A percentile compares a stretch with the other conserved stretches of the same genome.
Conservation (phyloP, 192 early-diverging fungal species). For the Coemansia sp. region DNA sequence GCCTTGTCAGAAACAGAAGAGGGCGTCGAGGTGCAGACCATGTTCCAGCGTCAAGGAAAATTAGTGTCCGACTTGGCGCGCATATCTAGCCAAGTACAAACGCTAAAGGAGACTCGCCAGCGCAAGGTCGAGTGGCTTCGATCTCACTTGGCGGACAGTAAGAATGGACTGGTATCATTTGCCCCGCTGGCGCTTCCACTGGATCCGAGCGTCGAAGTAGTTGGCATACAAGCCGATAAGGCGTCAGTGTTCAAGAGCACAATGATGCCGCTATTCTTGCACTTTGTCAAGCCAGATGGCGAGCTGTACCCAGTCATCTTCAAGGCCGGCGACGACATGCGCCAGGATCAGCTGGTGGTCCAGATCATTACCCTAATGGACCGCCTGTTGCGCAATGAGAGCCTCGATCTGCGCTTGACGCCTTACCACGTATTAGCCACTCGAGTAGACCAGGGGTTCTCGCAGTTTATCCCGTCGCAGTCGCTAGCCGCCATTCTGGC, state of each 20-base stretch:
- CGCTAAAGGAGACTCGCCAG: conserved; percentile 78
- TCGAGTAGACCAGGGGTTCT: conserved; percentile 90
- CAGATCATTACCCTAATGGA: conserved; percentile 99
- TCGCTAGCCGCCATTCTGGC: conserved; percentile 87
- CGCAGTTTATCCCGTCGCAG: conserved; percentile 92
- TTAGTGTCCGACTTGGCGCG: conserved; percentile 74
- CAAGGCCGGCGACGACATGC: conserved; percentile 94
- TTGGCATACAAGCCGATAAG: conserved; percentile 80
- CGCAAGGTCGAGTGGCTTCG: conserved; percentile 91
- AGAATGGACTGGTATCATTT: conserved; percentile 80
- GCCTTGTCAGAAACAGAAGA: conserved; percentile 61
- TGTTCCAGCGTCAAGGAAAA: conserved; percentile 80
- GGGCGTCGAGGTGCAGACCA: conserved; percentile 68
- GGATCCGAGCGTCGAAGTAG: conserved; percentile 86
- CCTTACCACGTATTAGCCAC: conserved; percentile 97
- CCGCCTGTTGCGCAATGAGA: conserved; percentile 90
- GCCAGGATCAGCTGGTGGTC: conserved; percentile 98
- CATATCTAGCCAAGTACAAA: conserved; percentile 73
- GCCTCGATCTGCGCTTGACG: conserved; percentile 88
- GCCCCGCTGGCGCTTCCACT: conserved; percentile 84
- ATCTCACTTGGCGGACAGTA: conserved; percentile 76
- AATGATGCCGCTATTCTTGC: conserved; percentile 83
- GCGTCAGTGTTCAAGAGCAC: conserved; percentile 90
- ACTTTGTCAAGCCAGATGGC: conserved; percentile 83
- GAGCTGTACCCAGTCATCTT: conserved; percentile 93